Conservation (phyloP, 148 eudicot genomes). For the Vaccinium myrtillus region DNA sequence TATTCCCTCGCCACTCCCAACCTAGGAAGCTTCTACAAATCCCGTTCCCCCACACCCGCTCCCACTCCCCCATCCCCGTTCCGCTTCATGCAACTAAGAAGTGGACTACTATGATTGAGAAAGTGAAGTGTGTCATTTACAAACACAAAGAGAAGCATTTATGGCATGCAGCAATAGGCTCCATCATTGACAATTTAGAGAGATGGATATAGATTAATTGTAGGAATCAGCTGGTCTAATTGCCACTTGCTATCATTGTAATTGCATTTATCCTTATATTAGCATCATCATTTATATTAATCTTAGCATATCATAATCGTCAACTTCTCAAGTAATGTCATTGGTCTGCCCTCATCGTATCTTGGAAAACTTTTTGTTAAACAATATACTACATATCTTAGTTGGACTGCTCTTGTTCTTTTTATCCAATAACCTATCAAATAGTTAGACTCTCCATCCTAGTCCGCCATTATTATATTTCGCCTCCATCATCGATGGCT, state of each 20-base stretch:
- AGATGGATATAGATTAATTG: not conserved
- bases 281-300: not conserved
- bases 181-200: not conserved
- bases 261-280: not conserved
- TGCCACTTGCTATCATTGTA: not conserved
- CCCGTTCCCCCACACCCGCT: too few relatives aligned
- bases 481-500: not conserved
- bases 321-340: not conserved
- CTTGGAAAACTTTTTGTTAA: not conserved
- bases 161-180: not conserved
- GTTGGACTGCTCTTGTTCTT: not conserved
- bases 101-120: too few relatives aligned
- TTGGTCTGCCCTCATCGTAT: not conserved
- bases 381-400: not conserved
- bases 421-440: not conserved
- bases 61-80: too few relatives aligned
- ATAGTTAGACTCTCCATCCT: not conserved
- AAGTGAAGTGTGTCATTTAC: too few relatives aligned
- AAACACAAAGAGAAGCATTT: too few relatives aligned
- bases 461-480: not conserved
- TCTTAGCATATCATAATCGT: not conserved
- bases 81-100: too few relatives aligned
- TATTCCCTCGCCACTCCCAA: too few relatives aligned
- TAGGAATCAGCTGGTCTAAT: not conserved
- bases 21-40: too few relatives aligned